Evolutionary conservation across 106 monocot genomes (phyloP).

Genomic region (Hemerocallis citrina): DNA sequence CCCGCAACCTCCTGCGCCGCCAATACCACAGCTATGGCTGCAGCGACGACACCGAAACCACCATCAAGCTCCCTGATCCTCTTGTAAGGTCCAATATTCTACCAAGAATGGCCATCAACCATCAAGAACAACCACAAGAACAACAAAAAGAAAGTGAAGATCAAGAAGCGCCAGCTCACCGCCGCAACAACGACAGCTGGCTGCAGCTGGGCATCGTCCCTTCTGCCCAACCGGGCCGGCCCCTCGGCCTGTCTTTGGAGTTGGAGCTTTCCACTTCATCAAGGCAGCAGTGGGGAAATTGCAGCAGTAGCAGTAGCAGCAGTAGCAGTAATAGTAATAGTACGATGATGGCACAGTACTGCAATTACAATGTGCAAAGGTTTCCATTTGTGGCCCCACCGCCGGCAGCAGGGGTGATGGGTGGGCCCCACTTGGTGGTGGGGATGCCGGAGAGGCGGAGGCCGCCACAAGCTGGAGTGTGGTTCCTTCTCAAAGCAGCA

Average conservation of each 20-base stretch:
- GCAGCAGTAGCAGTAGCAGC: too few relatives aligned
- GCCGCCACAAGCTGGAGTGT: slow-evolving; percentile 22
- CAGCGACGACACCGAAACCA: background rate
- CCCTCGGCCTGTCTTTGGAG: background rate
- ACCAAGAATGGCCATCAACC: slow-evolving; percentile 5
- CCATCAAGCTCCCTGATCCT: too few relatives aligned
- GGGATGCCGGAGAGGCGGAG: slow-evolving; percentile 9
- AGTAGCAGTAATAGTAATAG: background rate
- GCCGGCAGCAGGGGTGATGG: too few relatives aligned
- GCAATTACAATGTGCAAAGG: slow-evolving; percentile 6
- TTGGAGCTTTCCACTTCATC: too few relatives aligned
- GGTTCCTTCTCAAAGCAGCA: slow-evolving; percentile 49
- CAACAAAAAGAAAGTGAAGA: too few relatives aligned
- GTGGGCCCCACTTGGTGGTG: too few relatives aligned
- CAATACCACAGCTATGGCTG: slow-evolving; percentile 17
- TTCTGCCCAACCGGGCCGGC: background rate
- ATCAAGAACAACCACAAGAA: background rate
- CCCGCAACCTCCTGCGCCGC: slow-evolving; percentile 13
- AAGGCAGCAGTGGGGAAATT: background rate
- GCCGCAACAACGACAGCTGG: slow-evolving; percentile 6
- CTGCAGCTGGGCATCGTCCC: slow-evolving; percentile 15
- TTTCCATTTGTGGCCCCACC: background rate
- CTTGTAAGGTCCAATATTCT: background rate
- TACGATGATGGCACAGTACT: background rate
- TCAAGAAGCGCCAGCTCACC: background rate